phyloP scores from a whole-genome alignment of 106 monocot species.

The Agapanthus africanus region DNA sequence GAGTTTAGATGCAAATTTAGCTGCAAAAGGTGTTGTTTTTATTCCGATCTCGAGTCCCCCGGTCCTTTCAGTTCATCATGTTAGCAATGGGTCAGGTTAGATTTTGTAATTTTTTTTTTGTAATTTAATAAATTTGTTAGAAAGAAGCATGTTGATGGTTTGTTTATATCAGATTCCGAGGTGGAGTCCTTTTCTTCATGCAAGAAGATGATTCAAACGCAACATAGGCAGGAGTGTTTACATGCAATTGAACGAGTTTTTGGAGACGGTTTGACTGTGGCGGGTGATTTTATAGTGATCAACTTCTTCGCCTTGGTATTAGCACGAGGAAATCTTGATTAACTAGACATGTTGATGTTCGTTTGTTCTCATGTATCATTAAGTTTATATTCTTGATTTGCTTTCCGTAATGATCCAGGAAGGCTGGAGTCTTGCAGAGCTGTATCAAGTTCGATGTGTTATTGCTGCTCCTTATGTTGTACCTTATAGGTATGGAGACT shows the following conservation, averaged over 20 bases:
- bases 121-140: no score
- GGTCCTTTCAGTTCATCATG: constrained; percentile 30
- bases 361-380: background rate
- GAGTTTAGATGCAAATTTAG: constrained; percentile 32
- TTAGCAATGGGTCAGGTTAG: constrained; percentile 3
- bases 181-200: constrained; percentile 21
- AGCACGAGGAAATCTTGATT: background rate
- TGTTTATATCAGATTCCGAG: constrained; percentile 24
- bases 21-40: constrained; percentile 41
- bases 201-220: constrained; percentile 46
- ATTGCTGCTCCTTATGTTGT: constrained; percentile 78
- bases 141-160: no score
- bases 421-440: constrained; percentile 84
- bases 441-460: constrained; percentile 53
- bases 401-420: constrained; percentile 69
- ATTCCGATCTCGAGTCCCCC: constrained; percentile 51
- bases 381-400: no score
- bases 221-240: constrained; percentile 66
- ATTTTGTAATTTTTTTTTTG: no score
- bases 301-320: constrained; percentile 96
- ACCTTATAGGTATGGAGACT: constrained; percentile 43
- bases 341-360: no score
- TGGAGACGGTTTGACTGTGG: constrained; percentile 38
- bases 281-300: constrained; percentile 72
- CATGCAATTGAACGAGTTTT: constrained; percentile 45